Evolutionary conservation across 441 rosid genomes (phyloP), one percentile per base, ranked within the genome.

Genomic region (Mallotus japonicus): DNA sequence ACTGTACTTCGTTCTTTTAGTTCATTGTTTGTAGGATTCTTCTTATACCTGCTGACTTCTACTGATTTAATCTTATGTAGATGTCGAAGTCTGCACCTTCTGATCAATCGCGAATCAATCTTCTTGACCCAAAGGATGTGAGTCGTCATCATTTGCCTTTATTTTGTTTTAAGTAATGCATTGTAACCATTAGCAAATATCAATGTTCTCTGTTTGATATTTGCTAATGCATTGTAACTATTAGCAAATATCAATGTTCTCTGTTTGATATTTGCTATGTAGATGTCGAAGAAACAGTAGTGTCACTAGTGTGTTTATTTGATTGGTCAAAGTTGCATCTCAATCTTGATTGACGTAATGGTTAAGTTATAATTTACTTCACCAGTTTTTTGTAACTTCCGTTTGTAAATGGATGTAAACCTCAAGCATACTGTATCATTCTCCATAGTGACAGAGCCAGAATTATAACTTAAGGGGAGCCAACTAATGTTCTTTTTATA

Each of bases 71-170:
- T 79, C 60, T 77, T 24, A 64, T 84, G 54, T 78, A 90, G 99
- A 95, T 92, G 99, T 95, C 97, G 50, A 95, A 94, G 84, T 94
- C 99, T 78, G 92, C 94, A 73, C 88, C 93, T 74, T 91, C 97
- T 65, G 97, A 95, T 78, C 97, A 84, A 85, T 91, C 98, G 56
- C 84, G 97, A 74, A 92, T 93, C 86, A 92, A 95, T 85, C 97
- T 95, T 75, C 97, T 95, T 54, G 99, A 95, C 86, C 75, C 97
- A 59, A 92, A 90, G 84, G 96, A 92, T 82, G 97, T 90, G 81
- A 88, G 99, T 79, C 57, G 75, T 65, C 49, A 32, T 19, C 66
- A 73, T 69, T 70, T 78, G 6, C 62, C 57, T 62, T 79, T 49
- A 46, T 65, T 67, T 55, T 16, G 24, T 17, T 61, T 12, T 54